Evolutionary conservation across 768 basidiomycete species (phyloP).

Genomic region (Collybiopsis confluens): DNA sequence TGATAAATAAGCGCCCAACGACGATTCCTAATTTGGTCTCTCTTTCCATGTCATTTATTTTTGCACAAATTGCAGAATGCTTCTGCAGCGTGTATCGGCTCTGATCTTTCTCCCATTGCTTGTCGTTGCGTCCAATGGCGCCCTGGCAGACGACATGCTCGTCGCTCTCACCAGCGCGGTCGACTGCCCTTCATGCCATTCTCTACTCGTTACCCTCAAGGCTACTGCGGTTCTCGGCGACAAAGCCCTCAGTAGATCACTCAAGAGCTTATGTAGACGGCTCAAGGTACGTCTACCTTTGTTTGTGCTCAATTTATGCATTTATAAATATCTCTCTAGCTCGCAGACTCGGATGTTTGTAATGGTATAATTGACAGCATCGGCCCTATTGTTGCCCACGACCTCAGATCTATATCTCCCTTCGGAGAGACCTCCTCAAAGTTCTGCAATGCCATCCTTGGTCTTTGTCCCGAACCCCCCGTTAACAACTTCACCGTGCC

Average conservation of each 20-base stretch:
- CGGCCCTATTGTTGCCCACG: slow-evolving; percentile 56
- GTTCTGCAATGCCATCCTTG: slow-evolving; percentile 51
- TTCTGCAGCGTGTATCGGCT: no score
- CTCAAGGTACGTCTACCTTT: slow-evolving; percentile 26
- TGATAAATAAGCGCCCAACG: no score
- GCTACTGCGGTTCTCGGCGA: slow-evolving; percentile 46
- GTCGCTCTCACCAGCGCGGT: slow-evolving; percentile 39
- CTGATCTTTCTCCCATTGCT: no score
- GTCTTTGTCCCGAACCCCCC: slow-evolving; percentile 46
- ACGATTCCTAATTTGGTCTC: no score
- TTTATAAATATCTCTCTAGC: slow-evolving; percentile 21
- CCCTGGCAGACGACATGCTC: slow-evolving; percentile 27
- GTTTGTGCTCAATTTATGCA: neutral
- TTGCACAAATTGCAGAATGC: no score
- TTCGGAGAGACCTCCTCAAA: slow-evolving; percentile 45
- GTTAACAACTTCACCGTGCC: slow-evolving; percentile 41
- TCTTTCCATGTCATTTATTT: no score
- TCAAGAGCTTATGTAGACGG: slow-evolving; percentile 41
- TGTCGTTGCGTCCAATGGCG: no score
- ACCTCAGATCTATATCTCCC: slow-evolving; percentile 43
- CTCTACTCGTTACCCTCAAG: slow-evolving; percentile 42
- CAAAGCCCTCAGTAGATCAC: slow-evolving; percentile 35
- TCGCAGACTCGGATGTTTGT: slow-evolving; percentile 57
- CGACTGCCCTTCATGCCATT: slow-evolving; percentile 49
- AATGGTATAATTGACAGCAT: slow-evolving; percentile 44